Evolutionary conservation across 768 basidiomycete genomes (phyloP).

Genomic region (Gymnopilus junonius): DNA sequence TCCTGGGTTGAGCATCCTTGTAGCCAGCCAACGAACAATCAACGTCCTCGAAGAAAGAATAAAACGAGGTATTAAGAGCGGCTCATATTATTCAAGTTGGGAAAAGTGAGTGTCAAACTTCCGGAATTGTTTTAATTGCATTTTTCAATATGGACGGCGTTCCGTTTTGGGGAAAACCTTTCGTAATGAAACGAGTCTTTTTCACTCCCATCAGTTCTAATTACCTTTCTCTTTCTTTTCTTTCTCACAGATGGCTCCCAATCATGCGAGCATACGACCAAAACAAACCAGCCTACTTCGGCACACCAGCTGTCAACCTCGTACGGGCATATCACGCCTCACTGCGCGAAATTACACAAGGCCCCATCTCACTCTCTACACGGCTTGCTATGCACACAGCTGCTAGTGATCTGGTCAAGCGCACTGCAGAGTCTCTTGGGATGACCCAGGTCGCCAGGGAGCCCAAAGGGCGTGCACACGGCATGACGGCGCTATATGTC

Average conservation of each 20-base stretch:
- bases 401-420: conserved; percentile 66
- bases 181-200: not conserved
- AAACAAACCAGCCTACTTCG: conserved; percentile 82
- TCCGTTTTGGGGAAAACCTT: not conserved
- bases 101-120: conserved; percentile 54
- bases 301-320: conserved; percentile 87
- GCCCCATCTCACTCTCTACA: conserved; percentile 63
- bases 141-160: not conserved
- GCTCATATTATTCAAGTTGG: conserved; percentile 85
- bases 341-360: conserved; percentile 65
- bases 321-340: conserved; percentile 85
- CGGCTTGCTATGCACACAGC: conserved; percentile 73
- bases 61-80: conserved; percentile 19
- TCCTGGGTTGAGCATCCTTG: conserved; percentile 82
- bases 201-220: not conserved
- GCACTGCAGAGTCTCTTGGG: conserved; percentile 63
- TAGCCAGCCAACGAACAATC: conserved; percentile 75
- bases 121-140: conserved; percentile 1
- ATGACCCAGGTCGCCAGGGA: conserved; percentile 66
- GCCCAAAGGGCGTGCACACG: conserved; percentile 69
- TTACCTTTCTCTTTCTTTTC: conserved; percentile 1
- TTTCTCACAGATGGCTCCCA: conserved; percentile 67
- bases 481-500: conserved; percentile 87
- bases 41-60: conserved; percentile 40
- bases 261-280: conserved; percentile 86